A percentile compares a stretch with the other conserved stretches of the same genome.
Evolutionary conservation across 2,329 filamentous ascomycete genomes (phyloP).

Genomic region (Intubia oerlemansii): DNA sequence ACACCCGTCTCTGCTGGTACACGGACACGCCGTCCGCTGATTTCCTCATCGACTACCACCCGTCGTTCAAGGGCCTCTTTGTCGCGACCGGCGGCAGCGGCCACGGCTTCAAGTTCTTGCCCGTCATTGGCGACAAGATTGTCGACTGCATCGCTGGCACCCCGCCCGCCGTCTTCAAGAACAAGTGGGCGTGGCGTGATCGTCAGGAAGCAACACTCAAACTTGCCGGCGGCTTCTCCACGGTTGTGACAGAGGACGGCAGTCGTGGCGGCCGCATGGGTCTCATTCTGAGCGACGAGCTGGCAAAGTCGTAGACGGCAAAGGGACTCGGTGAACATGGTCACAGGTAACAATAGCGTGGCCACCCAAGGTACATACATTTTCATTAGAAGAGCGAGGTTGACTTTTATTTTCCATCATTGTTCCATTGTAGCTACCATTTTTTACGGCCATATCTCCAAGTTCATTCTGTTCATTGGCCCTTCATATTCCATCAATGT

Average conservation of each 20-base stretch:
- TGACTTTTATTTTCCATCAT: no score
- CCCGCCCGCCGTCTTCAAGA: conserved; percentile 26
- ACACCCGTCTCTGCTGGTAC: conserved; percentile 54
- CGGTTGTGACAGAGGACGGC: conserved; percentile 29
- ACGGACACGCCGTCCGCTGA: conserved; percentile 51
- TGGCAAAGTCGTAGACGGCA: conserved; percentile 14
- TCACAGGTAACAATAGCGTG: no score
- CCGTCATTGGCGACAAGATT: conserved; percentile 40
- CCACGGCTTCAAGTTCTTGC: conserved; percentile 49
- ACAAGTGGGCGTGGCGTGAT: conserved; percentile 41
- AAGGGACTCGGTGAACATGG: no score
- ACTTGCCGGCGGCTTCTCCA: conserved; percentile 13
- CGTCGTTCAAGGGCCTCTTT: conserved; percentile 34
- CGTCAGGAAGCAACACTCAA: no score
- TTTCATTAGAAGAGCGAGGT: no score
- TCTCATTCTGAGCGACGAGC: conserved; percentile 23
- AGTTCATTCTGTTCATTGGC: no score
- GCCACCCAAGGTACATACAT: no score
- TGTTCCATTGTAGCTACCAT: no score
- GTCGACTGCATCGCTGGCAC: conserved; percentile 29
- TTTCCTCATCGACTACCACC: conserved; percentile 51
- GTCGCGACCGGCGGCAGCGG: conserved; percentile 41
- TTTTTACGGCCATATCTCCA: no score
- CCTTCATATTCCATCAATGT: no score
- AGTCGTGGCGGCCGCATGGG: conserved; percentile 26